Evolutionary conservation across 345 rosid species (phyloP).

Genomic region (Garcia nutans): DNA sequence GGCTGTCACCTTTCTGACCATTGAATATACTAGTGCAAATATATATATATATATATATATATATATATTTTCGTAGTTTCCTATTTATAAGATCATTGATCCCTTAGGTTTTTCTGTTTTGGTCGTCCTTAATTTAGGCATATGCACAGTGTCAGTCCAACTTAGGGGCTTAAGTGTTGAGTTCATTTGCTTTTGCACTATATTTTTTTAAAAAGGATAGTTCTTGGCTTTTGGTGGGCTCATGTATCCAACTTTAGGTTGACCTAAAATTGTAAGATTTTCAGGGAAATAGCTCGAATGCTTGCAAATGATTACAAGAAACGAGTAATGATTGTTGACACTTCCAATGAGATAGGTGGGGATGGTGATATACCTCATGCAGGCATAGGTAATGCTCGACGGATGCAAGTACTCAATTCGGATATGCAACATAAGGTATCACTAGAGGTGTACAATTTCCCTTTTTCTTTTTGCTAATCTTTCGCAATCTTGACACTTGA

Average conservation of each 20-base stretch:
- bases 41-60: too few species aligned
- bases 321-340: constrained; percentile 92
- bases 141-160: background rate
- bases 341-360: constrained; percentile 96
- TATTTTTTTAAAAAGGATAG: background rate
- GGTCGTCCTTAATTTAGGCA: background rate
- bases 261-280: constrained; percentile 14
- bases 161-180: background rate
- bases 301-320: constrained; percentile 84
- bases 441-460: constrained; percentile 6
- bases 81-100: background rate
- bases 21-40: background rate
- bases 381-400: constrained; percentile 86
- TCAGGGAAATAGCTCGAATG: constrained; percentile 88
- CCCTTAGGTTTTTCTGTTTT: background rate
- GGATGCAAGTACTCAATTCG: constrained; percentile 92
- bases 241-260: background rate
- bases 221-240: background rate
- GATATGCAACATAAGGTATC: constrained; percentile 84
- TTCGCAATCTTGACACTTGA: background rate
- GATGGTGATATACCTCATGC: constrained; percentile 97
- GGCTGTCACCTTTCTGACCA: background rate
- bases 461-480: constrained; percentile 10
- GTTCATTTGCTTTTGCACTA: background rate
- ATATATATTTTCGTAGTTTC: background rate